phyloP scores from a whole-genome alignment of 1,284 basidiomycete genomes.

The Boletus sp. region DNA sequence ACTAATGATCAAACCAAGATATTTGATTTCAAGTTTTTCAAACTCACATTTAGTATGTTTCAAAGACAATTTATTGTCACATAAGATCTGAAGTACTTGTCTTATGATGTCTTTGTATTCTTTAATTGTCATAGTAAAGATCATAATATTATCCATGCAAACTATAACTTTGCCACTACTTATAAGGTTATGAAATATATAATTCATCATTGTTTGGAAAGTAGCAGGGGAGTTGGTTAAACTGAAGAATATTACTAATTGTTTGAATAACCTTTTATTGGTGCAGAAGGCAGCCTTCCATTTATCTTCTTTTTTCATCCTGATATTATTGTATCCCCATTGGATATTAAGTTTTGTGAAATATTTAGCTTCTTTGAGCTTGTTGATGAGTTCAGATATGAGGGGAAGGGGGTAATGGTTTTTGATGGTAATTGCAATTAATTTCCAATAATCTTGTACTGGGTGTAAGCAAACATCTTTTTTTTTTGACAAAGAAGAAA shows the following conservation, averaged over 20 bases:
- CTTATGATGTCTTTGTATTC: background rate
- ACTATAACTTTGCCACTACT: background rate
- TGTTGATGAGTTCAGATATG: background rate
- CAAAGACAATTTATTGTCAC: background rate
- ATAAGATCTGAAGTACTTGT: background rate
- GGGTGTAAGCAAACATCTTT: background rate
- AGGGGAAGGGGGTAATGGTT: background rate
- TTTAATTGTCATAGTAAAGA: background rate
- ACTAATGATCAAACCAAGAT: background rate
- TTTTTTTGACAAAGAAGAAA: background rate
- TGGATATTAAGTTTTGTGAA: background rate
- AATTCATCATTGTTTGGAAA: conserved; percentile 4
- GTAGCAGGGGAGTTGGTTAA: background rate
- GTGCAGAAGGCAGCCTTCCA: conserved; percentile 1
- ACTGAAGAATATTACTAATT: background rate
- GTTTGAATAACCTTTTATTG: background rate
- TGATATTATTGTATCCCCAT: conserved; percentile 5
- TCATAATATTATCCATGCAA: background rate
- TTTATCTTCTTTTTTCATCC: background rate
- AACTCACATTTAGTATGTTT: background rate
- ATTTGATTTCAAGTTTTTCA: background rate
- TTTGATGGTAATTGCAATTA: background rate
- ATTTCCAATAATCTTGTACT: background rate
- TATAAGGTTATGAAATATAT: background rate
- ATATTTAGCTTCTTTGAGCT: background rate